Conservation (phyloP, 768 basidiomycete species). For the Panaeolus papilionaceus region DNA sequence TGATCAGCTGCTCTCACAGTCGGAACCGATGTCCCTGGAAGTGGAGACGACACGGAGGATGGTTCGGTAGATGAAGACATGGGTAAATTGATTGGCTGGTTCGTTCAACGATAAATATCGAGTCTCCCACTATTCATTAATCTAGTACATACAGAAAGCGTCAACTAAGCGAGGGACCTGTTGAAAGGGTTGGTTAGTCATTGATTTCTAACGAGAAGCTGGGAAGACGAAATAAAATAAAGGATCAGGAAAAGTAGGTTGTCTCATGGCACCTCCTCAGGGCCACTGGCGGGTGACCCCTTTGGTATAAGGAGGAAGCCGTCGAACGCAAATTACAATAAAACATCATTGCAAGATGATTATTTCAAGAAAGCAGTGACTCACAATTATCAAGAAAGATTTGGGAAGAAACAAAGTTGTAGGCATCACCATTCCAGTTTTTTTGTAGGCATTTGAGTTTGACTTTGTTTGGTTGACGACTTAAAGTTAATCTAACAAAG, state of each 20-base stretch:
- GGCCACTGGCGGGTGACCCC: conserved; percentile 78
- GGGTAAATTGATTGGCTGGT: conserved; percentile 13
- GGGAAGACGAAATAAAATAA: conserved; percentile 25
- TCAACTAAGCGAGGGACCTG: conserved; percentile 1
- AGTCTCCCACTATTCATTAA: conserved; percentile 11
- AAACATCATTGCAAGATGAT: conserved; percentile 51
- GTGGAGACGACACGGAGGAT: conserved; percentile 2
- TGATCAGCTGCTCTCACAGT: conserved; percentile 17
- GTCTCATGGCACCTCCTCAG: conserved; percentile 81
- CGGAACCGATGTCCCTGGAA: not conserved
- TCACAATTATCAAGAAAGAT: conserved; percentile 21
- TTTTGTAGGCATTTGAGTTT: conserved; percentile 20
- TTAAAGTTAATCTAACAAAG: not conserved
- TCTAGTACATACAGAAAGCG: conserved; percentile 11
- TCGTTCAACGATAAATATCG: conserved; percentile 12
- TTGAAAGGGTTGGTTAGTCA: conserved; percentile 17
- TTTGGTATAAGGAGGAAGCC: conserved; percentile 65
- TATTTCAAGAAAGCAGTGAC: conserved; percentile 15
- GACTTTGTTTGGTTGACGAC: conserved; percentile 22
- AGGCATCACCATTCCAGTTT: not conserved
- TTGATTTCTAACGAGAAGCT: not conserved
- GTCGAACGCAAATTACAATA: conserved; percentile 93
- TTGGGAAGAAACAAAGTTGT: not conserved
- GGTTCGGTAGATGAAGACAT: conserved; percentile 16
- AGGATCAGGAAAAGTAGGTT: conserved; percentile 42